Evolutionary conservation across 75 land plant genomes (phyloP).

Genomic region (Gnetum montanum): DNA sequence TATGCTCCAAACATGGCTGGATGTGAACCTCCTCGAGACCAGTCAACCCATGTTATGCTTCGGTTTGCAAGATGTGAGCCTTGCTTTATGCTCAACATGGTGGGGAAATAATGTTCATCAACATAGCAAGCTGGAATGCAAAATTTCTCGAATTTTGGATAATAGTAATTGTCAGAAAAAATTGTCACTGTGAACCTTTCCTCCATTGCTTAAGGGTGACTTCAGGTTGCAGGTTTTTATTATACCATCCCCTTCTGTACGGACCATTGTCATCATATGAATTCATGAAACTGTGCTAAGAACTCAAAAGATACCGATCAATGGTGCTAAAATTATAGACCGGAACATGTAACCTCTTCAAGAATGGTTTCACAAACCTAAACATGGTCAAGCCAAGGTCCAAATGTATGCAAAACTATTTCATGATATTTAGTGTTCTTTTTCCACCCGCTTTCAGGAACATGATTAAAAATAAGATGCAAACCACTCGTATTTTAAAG

Average conservation of each 20-base stretch:
- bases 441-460: no score
- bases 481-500: no score
- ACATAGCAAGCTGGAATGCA: slow-evolving; percentile 59
- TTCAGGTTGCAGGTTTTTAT: slow-evolving; percentile 42
- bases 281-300: slow-evolving; percentile 46
- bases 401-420: no score
- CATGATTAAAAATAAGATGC: no score
- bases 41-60: slow-evolving; percentile 45
- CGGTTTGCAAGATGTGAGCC: slow-evolving; percentile 36
- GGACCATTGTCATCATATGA: slow-evolving; percentile 59
- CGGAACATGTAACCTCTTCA: no score
- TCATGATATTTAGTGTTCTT: no score
- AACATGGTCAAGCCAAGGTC: no score
- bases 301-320: slow-evolving; percentile 38
- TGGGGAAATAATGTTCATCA: slow-evolving; percentile 66
- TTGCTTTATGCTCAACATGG: slow-evolving; percentile 41
- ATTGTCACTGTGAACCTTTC: slow-evolving; percentile 44
- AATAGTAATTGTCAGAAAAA: slow-evolving; percentile 32
- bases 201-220: slow-evolving; percentile 46
- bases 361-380: no score
- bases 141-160: slow-evolving; percentile 49
- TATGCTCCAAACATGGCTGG: slow-evolving; percentile 38
- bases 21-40: slow-evolving; percentile 55
- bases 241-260: slow-evolving; percentile 55
- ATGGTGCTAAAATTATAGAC: slow-evolving; percentile 38